These are phyloP conservation scores for Mallotus repandus DNA, from an alignment of 441 rosid genomes.

Conservation along the genomic window DNA sequence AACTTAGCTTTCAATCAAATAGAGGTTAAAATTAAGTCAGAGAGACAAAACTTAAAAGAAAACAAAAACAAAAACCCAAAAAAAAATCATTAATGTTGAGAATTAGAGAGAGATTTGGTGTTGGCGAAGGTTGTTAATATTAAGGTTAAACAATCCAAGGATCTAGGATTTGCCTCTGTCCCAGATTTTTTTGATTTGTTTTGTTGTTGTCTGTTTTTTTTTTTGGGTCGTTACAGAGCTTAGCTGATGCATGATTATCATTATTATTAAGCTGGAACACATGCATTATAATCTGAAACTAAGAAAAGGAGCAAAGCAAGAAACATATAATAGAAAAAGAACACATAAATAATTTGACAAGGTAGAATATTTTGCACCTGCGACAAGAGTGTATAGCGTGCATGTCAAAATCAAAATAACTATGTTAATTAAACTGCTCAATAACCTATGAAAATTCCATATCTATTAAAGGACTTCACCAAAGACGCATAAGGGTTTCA, in stretches of 20 bases:
- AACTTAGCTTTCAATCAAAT: conserved; percentile 87
- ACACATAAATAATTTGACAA: too few relatives aligned
- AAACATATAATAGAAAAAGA: too few relatives aligned
- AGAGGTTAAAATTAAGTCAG: conserved; percentile 38
- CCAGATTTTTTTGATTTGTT: not conserved
- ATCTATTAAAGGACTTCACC: too few relatives aligned
- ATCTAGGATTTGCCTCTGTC: conserved; percentile 34
- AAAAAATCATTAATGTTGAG: conserved; percentile 27
- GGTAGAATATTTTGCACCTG: too few relatives aligned
- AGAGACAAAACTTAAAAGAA: conserved; percentile 10
- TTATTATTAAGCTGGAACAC: too few relatives aligned
- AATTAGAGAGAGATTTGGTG: conserved; percentile 25
- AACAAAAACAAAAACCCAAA: not conserved
- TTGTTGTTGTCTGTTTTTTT: not conserved
- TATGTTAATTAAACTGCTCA: too few relatives aligned
- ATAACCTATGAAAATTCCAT: too few relatives aligned
- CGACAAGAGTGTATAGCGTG: too few relatives aligned
- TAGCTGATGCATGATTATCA: conserved; percentile 7
- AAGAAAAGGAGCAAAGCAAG: too few relatives aligned
- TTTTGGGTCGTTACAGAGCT: not conserved
- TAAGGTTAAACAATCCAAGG: conserved; percentile 13
- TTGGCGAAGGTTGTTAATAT: conserved; percentile 22
- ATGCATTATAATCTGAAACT: too few relatives aligned
- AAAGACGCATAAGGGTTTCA: too few relatives aligned
- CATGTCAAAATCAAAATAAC: too few relatives aligned